A percentile compares a stretch with the other conserved stretches of the same genome.
These are phyloP conservation scores for Dictyostelium intermedium DNA, from an alignment of 78 protist genomes.

Conservation along the genomic window DNA sequence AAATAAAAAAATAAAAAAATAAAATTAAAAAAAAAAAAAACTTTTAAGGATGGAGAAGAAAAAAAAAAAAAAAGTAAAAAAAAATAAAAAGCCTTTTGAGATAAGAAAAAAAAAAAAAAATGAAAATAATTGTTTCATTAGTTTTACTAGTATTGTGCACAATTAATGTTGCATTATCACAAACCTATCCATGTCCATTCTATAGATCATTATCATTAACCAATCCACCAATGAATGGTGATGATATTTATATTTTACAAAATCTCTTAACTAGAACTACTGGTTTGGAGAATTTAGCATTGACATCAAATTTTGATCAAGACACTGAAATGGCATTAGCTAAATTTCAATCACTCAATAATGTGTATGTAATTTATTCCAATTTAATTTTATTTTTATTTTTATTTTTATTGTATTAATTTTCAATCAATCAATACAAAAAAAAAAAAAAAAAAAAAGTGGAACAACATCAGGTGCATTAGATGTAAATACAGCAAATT, in stretches of 20 bases:
- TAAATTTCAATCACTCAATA: constrained; percentile 17
- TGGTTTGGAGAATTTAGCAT: constrained; percentile 30
- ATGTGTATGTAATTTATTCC: neutral
- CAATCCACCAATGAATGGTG: neutral
- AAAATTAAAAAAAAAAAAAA: neutral
- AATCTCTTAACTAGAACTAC: neutral
- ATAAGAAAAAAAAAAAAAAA: neutral
- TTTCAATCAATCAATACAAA: no score
- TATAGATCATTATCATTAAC: constrained; percentile 21
- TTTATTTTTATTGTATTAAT: neutral
- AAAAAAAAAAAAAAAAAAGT: neutral
- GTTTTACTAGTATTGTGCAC: neutral
- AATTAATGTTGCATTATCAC: neutral
- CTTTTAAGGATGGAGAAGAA: neutral
- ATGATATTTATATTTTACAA: constrained; percentile 40
- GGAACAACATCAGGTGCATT: neutral
- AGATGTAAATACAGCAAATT: constrained; percentile 32
- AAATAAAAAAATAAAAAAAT: neutral
- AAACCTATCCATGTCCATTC: constrained; percentile 55
- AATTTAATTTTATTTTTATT: neutral
- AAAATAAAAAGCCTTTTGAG: neutral
- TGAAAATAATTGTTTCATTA: neutral
- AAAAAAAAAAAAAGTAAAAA: neutral
- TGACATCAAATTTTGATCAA: constrained; percentile 13
- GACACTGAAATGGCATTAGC: neutral